Evolutionary conservation across 495 filamentous ascomycete species (phyloP).

Genomic region (Penicillium coffeae): DNA sequence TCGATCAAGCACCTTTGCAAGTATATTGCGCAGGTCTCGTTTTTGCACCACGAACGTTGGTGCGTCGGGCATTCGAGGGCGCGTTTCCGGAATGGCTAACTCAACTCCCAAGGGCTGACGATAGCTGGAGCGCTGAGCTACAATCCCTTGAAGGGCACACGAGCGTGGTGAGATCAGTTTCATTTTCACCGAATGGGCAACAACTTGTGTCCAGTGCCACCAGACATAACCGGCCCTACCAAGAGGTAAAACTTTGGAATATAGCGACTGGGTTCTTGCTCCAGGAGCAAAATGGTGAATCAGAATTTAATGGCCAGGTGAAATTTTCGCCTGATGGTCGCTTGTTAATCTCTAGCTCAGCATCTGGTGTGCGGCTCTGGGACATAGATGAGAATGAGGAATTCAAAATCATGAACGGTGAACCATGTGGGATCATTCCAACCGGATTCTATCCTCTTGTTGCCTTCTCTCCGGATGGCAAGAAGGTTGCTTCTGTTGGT

Average conservation of each 20-base stretch:
- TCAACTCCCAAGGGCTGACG: conserved; percentile 9
- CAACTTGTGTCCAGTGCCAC: too few relatives aligned
- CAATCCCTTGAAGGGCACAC: conserved; percentile 19
- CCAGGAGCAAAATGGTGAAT: too few relatives aligned
- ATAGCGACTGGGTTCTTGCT: too few relatives aligned
- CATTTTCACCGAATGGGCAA: not conserved
- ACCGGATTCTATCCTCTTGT: not conserved
- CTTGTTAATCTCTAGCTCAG: not conserved
- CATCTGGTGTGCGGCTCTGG: not conserved
- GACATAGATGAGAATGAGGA: not conserved
- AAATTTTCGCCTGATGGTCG: conserved; percentile 2
- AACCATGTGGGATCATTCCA: not conserved
- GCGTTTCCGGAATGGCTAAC: conserved; percentile 13
- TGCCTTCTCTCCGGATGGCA: not conserved
- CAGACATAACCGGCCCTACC: too few relatives aligned
- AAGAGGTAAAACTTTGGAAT: too few relatives aligned
- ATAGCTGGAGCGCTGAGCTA: conserved; percentile 5
- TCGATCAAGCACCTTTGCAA: conserved; percentile 21
- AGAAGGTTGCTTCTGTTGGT: not conserved
- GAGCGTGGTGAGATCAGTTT: not conserved
- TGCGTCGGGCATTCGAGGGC: conserved; percentile 13
- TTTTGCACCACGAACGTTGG: conserved; percentile 30
- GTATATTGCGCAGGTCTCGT: conserved; percentile 26
- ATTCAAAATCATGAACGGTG: conserved; percentile 7
- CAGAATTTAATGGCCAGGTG: not conserved